phyloP scores from a whole-genome alignment of 2,329 filamentous ascomycete species.

The Fusarium compactum region DNA sequence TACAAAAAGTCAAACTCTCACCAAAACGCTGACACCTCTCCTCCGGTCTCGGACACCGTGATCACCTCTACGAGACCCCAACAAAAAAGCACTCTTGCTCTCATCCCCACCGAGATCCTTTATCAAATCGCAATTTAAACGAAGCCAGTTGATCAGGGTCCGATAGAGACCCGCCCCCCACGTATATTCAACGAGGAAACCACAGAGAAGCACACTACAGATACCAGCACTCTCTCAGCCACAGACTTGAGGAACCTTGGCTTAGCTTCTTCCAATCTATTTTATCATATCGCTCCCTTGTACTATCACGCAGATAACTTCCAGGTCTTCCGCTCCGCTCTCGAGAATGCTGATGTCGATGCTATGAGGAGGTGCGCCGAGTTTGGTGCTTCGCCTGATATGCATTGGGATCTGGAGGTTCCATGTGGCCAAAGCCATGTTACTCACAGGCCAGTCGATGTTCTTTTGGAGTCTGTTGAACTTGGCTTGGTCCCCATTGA shows the following conservation, averaged over 20 bases:
- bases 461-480: background rate
- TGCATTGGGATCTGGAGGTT: background rate
- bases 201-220: background rate
- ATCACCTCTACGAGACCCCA: background rate
- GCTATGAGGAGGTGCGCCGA: background rate
- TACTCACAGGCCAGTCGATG: background rate
- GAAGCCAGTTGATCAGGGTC: background rate
- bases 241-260: background rate
- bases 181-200: background rate
- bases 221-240: background rate
- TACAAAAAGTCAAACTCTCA: background rate
- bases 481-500: accelerated
- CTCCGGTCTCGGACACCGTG: background rate
- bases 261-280: background rate
- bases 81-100: background rate
- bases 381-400: background rate
- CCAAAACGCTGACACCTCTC: accelerated
- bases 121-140: background rate
- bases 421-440: background rate
- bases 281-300: background rate
- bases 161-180: background rate
- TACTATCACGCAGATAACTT: background rate
- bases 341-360: background rate
- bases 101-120: conserved; percentile 7
- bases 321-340: background rate